Evolutionary conservation across 2,329 filamentous ascomycete genomes (phyloP), one percentile per base, ranked within the genome.

Genomic region (Xylariaceae sp.): DNA sequence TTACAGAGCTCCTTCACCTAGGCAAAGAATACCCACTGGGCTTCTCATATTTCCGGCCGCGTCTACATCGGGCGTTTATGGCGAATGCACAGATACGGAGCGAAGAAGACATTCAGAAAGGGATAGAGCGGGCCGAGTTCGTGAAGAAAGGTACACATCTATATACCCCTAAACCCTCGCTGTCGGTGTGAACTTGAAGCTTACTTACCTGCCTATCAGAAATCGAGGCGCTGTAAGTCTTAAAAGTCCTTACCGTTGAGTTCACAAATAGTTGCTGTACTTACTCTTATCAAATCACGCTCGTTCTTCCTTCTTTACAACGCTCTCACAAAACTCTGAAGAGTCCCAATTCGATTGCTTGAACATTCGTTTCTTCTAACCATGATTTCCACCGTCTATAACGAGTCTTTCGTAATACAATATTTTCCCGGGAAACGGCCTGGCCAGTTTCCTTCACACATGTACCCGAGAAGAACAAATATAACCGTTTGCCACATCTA

Each of bases 1-100:
- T 23, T 24, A 21, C 58, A 96, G 92, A 96, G 69, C 85, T 97
- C 9, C 82, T 99, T 39, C 87, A 89, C 68, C 81, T 98, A 12
- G 92, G 94, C 29, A 86, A 88, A 53, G 89, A 94, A 56, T 98
- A 98, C 69, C 94, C 95, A 1, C 80, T 90, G 14, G 95, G 95
- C 43, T 96, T 60, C 50, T 86, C 76, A 26, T 97, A 93, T 76
- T 97, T 96, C 72, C 86, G 89, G 9, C 84, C 86, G 6, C 86
- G 92, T 2, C 78, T 97, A 8, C 92, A 97, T 76, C 86, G 87
- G 59, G 94, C 94, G 1, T 99, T 98, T 76, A 85, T 87, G 64
- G 85, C 86, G 43, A 92, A 96, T 66, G 84, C 87, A 2, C 75
- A 81, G 36, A 71, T 96, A 56, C 81, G 78, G 2, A 87, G 95